phyloP scores from a whole-genome alignment of 257 asterid species.

The Nicotiana otophora region DNA sequence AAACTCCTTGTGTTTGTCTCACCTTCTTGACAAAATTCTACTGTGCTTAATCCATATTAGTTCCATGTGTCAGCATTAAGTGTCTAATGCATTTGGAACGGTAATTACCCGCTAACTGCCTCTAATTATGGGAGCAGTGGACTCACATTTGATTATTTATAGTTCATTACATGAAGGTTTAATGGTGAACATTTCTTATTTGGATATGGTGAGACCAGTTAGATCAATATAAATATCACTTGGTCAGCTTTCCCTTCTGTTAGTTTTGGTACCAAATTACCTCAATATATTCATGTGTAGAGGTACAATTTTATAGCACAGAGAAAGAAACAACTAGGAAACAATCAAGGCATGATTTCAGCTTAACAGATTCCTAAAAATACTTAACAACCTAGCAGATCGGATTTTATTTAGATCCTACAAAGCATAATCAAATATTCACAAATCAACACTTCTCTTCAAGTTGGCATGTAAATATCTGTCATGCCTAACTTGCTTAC shows the following conservation, averaged over 20 bases:
- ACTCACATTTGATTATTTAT: neutral
- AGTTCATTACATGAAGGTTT: neutral
- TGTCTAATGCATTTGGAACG: neutral
- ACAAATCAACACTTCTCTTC: no score
- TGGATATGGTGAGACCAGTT: neutral
- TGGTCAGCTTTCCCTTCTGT: neutral
- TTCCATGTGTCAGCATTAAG: neutral
- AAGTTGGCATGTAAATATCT: no score
- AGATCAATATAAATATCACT: neutral
- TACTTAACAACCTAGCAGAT: no score
- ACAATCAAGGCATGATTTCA: no score
- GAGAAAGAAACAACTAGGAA: no score
- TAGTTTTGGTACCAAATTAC: no score
- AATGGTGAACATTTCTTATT: conserved; percentile 1
- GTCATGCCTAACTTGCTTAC: no score
- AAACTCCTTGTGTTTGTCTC: neutral
- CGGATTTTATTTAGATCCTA: no score
- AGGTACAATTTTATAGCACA: no score
- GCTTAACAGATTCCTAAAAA: no score
- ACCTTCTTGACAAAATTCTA: neutral
- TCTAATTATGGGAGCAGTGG: neutral
- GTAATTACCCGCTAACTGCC: neutral
- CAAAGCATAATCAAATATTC: no score
- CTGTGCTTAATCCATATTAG: neutral
- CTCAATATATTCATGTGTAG: no score